Conservation (phyloP, 768 basidiomycete genomes). For the Mycena filopes region DNA sequence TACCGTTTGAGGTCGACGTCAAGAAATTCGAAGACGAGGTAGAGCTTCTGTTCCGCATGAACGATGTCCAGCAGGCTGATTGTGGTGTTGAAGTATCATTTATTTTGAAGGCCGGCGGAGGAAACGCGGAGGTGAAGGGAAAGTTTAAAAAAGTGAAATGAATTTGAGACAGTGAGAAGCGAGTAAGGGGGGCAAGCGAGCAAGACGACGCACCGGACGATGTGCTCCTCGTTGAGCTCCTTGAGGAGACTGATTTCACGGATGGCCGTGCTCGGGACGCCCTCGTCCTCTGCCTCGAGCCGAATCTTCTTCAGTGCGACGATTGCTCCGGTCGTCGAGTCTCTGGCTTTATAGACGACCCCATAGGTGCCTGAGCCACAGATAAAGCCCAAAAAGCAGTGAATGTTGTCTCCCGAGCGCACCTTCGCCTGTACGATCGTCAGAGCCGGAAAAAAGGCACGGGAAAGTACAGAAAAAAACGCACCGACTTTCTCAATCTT, state of each 20-base stretch:
- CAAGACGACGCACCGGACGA: slow-evolving; percentile 76
- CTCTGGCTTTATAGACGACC: slow-evolving; percentile 96
- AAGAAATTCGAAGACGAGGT: slow-evolving; percentile 97
- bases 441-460: slow-evolving; percentile 25
- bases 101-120: neutral
- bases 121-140: neutral
- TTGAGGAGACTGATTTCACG: slow-evolving; percentile 97
- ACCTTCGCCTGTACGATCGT: slow-evolving; percentile 55
- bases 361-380: slow-evolving; percentile 87
- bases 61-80: slow-evolving; percentile 93
- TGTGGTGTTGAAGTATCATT: too few relatives aligned
- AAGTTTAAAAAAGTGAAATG: too few relatives aligned
- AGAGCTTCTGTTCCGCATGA: slow-evolving; percentile 96
- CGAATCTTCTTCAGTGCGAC: slow-evolving; percentile 99
- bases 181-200: slow-evolving; percentile 10
- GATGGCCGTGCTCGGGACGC: slow-evolving; percentile 97
- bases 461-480: slow-evolving; percentile 48
- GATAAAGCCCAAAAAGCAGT: neutral
- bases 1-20: slow-evolving; percentile 97
- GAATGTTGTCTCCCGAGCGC: neutral
- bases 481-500: slow-evolving; percentile 98
- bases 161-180: neutral
- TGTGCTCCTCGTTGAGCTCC: slow-evolving; percentile 95
- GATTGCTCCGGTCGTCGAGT: slow-evolving; percentile 78
- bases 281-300: slow-evolving; percentile 98